Conservation (phyloP, 495 filamentous ascomycete species). For the Neurospora sp. region DNA sequence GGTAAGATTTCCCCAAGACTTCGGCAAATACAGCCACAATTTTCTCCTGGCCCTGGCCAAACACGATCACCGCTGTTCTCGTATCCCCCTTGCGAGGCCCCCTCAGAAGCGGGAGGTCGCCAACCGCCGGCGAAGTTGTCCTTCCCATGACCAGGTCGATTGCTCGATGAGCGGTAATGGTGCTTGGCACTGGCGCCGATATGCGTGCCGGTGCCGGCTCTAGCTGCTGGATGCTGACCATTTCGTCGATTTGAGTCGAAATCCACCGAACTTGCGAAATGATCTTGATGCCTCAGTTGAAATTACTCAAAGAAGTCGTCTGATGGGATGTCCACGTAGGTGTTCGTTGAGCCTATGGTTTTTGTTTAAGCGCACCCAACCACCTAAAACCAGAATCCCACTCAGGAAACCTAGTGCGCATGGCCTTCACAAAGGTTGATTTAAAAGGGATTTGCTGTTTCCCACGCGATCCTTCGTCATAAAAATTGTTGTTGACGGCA, state of each 20-base stretch:
- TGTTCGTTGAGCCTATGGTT: background rate
- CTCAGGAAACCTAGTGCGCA: conserved; percentile 9
- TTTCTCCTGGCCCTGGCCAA: conserved; percentile 48
- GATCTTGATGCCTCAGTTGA: background rate
- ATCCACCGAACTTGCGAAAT: conserved; percentile 13
- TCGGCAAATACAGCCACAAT: conserved; percentile 61
- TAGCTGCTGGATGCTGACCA: conserved; percentile 30
- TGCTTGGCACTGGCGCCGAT: conserved; percentile 17
- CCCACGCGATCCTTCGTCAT: background rate
- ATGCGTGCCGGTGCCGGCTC: conserved; percentile 21
- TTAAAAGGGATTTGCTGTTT: background rate
- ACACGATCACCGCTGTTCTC: conserved; percentile 50
- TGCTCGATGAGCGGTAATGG: conserved; percentile 13
- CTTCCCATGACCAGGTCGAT: conserved; percentile 21
- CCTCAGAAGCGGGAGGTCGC: conserved; percentile 22
- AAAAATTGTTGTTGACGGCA: background rate
- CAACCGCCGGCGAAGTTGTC: conserved; percentile 11
- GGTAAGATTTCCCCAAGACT: conserved; percentile 56
- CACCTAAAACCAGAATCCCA: conserved; percentile 1
- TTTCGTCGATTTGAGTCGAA: conserved; percentile 4
- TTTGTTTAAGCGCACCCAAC: conserved; percentile 3
- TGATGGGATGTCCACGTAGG: background rate
- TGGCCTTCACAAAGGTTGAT: conserved; percentile 6
- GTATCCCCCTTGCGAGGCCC: conserved; percentile 36
- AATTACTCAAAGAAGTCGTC: background rate